Percentiles rank a stretch among this genome's conserved stretches.
Conservation (phyloP, 192 early-diverging fungal genomes). For the Entomortierella lignicola region DNA sequence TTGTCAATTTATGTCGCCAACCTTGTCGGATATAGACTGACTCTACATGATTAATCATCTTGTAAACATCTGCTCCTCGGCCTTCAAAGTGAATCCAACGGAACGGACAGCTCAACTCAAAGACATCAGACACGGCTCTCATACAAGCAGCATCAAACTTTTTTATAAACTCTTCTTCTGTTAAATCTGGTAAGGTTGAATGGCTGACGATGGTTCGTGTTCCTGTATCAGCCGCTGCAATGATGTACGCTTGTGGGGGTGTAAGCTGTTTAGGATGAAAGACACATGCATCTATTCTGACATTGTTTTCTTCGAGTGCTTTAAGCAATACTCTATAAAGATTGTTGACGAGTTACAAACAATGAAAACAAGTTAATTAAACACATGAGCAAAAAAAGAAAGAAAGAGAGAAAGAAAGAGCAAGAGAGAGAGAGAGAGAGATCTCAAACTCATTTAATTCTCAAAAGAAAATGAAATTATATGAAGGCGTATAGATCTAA, state of each 20-base stretch:
- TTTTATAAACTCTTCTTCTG: slow-evolving; percentile 62
- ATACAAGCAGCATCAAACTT: slow-evolving; percentile 53
- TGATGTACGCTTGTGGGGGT: slow-evolving; percentile 70
- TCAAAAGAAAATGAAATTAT: no score
- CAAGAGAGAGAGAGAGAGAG: no score
- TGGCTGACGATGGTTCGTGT: slow-evolving; percentile 75
- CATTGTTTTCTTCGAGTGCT: slow-evolving; percentile 52
- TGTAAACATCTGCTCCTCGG: slow-evolving; percentile 57
- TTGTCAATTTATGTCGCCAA: slow-evolving; percentile 62
- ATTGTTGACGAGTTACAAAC: not conserved
- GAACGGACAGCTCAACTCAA: slow-evolving; percentile 39
- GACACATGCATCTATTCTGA: slow-evolving; percentile 60
- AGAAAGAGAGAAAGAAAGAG: no score
- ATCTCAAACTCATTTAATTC: no score
- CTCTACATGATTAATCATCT: slow-evolving; percentile 68
- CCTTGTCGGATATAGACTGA: slow-evolving; percentile 44
- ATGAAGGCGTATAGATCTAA: no score
- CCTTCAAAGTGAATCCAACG: slow-evolving; percentile 80
- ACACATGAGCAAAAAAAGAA: not conserved
- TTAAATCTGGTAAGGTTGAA: slow-evolving; percentile 71
- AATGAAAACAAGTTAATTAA: not conserved
- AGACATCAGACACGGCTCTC: slow-evolving; percentile 21
- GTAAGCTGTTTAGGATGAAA: slow-evolving; percentile 48
- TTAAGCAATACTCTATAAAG: slow-evolving; percentile 41
- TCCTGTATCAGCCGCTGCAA: slow-evolving; percentile 59